Base-by-base conservation (phyloP, 352 stramenopile species). In the Pythium utonaiense region DNA sequence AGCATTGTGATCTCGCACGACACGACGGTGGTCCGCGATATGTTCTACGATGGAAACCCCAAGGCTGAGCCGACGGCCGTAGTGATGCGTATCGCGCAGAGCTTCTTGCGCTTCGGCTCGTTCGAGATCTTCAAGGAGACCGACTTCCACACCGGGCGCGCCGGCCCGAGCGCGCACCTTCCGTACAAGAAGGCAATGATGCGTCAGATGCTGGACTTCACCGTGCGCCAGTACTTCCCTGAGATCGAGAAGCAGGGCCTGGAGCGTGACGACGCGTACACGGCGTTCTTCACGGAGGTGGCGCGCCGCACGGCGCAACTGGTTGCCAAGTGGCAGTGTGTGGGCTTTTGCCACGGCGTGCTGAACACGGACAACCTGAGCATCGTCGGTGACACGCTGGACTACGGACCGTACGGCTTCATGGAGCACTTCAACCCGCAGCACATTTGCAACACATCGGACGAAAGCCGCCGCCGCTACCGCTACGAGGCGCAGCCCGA, bases 61-160 rank as follows among this genome's bases (percentile, higher is more conserved):
- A 82, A 88, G 30, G 66, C 82, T 48, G 91, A 98, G 66, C 86
- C 80, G 2, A 88, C 79, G 0, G 88, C 88, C 19, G 89, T 96
- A 14, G 81, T 97, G 10, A 76, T 88, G 44, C 80, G 96, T 57
- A 87, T 99, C 33, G 92, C 93, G 1, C 78, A 86, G 17, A 97
- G 74, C 45, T 99, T 99, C 64, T 62, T 98, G 6, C 80, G 96
- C 40, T 96, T 99, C 62, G 96, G 96, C 22, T 96, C 93, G 65
- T 96, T 99, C 49, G 96, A 99, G 74, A 86, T 98, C 59, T 98
- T 98, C 73, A 97, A 96, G 58, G 62, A 75, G 10, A 73, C 70
- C 38, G 87, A 96, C 52, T 28, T 71, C 3, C 53, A 72, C 22
- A 92, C 85, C 10, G 86, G 78, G 0, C 71, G 85, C 21, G 55